phyloP scores from a whole-genome alignment of 768 basidiomycete species.

The Crucibulum laeve region DNA sequence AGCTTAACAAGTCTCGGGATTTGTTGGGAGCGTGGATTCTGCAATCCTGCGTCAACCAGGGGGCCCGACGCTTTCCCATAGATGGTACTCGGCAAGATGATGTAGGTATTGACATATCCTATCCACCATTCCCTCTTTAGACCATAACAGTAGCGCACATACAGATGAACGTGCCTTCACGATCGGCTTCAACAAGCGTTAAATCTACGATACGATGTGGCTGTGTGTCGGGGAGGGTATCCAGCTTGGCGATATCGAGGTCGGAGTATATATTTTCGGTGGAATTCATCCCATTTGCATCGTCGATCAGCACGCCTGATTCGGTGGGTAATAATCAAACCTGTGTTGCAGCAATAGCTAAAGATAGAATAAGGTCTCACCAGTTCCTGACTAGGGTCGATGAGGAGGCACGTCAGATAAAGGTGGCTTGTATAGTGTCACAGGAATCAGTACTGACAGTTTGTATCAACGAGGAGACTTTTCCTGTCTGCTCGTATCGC shows the following conservation, averaged over 20 bases:
- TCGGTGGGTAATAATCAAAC: neutral
- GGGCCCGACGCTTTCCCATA: conserved; percentile 43
- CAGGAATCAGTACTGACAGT: conserved; percentile 26
- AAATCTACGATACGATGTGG: conserved; percentile 49
- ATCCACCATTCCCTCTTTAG: neutral
- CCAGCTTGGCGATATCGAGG: conserved; percentile 38
- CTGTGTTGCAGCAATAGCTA: neutral
- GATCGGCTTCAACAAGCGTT: conserved; percentile 40
- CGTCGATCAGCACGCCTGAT: conserved; percentile 35
- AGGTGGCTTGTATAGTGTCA: neutral
- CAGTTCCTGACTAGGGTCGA: conserved; percentile 25
- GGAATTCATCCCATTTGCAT: conserved; percentile 35
- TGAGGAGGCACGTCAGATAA: neutral
- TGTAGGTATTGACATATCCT: conserved; percentile 50
- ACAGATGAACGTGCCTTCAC: conserved; percentile 28
- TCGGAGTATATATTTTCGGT: conserved; percentile 44
- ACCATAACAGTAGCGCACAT: neutral
- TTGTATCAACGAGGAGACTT: conserved; percentile 32
- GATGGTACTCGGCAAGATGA: conserved; percentile 50
- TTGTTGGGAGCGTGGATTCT: conserved; percentile 46
- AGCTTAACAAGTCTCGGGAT: conserved; percentile 40
- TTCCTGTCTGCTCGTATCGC: conserved; percentile 25
- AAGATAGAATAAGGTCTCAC: conserved; percentile 8
- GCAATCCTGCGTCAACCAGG: conserved; percentile 46
- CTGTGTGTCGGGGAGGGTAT: conserved; percentile 37